These are phyloP conservation scores for Penicillium subrubescens DNA, from an alignment of 495 filamentous ascomycete genomes.

Conservation along the genomic window DNA sequence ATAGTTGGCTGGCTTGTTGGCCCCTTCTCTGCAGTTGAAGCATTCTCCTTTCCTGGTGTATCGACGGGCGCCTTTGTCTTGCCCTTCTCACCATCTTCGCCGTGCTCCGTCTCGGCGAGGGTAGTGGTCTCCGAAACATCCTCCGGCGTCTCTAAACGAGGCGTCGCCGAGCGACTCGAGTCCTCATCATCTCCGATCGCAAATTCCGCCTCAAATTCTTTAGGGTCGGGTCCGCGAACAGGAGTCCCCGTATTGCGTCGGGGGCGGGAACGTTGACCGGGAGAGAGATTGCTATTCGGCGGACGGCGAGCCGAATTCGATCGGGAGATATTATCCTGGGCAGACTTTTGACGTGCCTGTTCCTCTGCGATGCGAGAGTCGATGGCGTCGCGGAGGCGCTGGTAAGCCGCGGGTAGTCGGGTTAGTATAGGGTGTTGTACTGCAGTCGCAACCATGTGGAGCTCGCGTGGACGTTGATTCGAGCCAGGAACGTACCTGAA, in stretches of 20 bases:
- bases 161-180: conserved; percentile 58
- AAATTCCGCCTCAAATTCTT: conserved; percentile 81
- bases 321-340: conserved; percentile 50
- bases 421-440: not conserved
- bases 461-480: not conserved
- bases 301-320: conserved; percentile 55
- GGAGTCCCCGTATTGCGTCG: conserved; percentile 54
- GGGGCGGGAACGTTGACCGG: conserved; percentile 53
- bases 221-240: conserved; percentile 70
- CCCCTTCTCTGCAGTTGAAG: conserved; percentile 19
- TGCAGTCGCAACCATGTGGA: conserved; percentile 3
- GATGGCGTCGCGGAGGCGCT: conserved; percentile 86
- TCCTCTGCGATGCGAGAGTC: conserved; percentile 87
- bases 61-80: conserved; percentile 31
- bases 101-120: conserved; percentile 26
- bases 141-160: conserved; percentile 40
- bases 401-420: conserved; percentile 4
- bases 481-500: conserved; percentile 41
- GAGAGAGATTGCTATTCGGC: conserved; percentile 52
- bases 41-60: conserved; percentile 26
- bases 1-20: conserved; percentile 29
- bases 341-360: conserved; percentile 71
- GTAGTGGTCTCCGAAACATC: conserved; percentile 26
- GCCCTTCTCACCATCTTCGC: conserved; percentile 33
- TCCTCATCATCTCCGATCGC: conserved; percentile 76